These are phyloP conservation scores for Ascochyta viciae-villosae DNA, from an alignment of 2,329 filamentous ascomycete genomes.

Conservation along the genomic window DNA sequence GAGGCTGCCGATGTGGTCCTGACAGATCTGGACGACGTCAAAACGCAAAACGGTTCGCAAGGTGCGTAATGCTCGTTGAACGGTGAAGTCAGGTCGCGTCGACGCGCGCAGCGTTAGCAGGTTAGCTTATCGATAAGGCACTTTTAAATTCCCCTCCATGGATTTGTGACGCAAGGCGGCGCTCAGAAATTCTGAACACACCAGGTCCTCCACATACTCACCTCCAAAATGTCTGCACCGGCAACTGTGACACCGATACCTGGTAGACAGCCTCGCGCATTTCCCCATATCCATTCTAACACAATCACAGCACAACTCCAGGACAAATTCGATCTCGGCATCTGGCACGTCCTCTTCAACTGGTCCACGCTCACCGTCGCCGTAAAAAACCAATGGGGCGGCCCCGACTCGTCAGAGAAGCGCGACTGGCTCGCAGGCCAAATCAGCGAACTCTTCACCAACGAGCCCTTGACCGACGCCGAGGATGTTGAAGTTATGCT, in stretches of 20 bases:
- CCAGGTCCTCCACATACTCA: neutral
- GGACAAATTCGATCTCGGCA: slow-evolving; percentile 74
- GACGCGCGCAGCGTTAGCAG: no score
- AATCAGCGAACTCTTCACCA: slow-evolving; percentile 77
- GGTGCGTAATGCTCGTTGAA: no score
- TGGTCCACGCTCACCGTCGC: slow-evolving; percentile 91
- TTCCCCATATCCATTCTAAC: slow-evolving; percentile 12
- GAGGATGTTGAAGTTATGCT: slow-evolving; percentile 85
- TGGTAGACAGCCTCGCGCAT: slow-evolving; percentile 1
- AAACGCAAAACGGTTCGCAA: no score
- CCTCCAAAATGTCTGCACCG: slow-evolving; percentile 17
- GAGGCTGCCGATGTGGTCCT: no score
- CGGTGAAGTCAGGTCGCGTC: no score
- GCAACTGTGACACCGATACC: slow-evolving; percentile 9
- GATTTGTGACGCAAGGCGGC: slow-evolving; percentile 19
- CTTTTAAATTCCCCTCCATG: neutral
- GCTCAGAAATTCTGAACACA: slow-evolving; percentile 3
- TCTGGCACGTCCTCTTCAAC: slow-evolving; percentile 82
- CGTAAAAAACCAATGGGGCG: slow-evolving; percentile 87
- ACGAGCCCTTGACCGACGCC: slow-evolving; percentile 68
- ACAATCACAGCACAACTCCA: slow-evolving; percentile 32
- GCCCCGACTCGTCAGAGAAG: slow-evolving; percentile 81
- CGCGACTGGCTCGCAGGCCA: slow-evolving; percentile 95
- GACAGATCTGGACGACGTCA: no score
- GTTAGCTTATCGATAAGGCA: slow-evolving; percentile 14